Conservation (phyloP, 2,329 filamentous ascomycete genomes). For the Juglanconis sp. region DNA sequence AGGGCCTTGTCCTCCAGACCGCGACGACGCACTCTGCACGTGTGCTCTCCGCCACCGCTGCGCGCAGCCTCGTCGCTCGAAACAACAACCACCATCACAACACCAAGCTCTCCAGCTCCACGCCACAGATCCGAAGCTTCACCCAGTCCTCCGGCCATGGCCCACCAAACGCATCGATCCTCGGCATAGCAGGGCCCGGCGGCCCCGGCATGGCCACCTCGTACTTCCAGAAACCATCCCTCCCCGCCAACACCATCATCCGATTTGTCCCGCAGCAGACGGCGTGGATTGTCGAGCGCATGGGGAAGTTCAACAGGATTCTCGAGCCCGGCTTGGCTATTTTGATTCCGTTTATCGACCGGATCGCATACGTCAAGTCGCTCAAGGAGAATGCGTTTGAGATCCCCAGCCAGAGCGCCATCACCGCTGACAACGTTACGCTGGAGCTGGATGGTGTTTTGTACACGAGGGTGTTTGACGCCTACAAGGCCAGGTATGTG, state of each 20-base stretch:
- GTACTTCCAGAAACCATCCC: conserved; percentile 73
- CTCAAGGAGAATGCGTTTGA: conserved; percentile 95
- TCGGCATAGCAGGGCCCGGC: conserved; percentile 28
- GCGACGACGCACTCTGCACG: conserved; percentile 5
- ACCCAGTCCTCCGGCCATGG: conserved; percentile 19
- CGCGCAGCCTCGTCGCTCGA: conserved; percentile 1
- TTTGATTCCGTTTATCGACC: conserved; percentile 84
- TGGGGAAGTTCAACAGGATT: conserved; percentile 96
- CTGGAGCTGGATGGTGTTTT: conserved; percentile 93
- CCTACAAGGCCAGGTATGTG: conserved; percentile 87
- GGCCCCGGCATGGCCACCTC: conserved; percentile 53
- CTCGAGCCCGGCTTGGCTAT: conserved; percentile 88
- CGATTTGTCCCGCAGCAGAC: conserved; percentile 99
- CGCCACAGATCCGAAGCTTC: conserved; percentile 11
- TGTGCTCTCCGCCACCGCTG: conserved; percentile 6
- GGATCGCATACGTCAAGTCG: conserved; percentile 96
- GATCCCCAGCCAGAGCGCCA: conserved; percentile 95
- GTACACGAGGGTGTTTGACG: conserved; percentile 94
- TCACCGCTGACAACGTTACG: conserved; percentile 97
- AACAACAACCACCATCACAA: neutral
- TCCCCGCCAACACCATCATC: conserved; percentile 91
- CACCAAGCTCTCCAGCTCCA: conserved; percentile 1
- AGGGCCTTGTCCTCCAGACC: conserved; percentile 7
- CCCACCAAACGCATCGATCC: conserved; percentile 20
- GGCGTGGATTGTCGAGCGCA: conserved; percentile 98